Base-by-base conservation (phyloP, 164 flowering plant species). In the Vitis amurensis region DNA sequence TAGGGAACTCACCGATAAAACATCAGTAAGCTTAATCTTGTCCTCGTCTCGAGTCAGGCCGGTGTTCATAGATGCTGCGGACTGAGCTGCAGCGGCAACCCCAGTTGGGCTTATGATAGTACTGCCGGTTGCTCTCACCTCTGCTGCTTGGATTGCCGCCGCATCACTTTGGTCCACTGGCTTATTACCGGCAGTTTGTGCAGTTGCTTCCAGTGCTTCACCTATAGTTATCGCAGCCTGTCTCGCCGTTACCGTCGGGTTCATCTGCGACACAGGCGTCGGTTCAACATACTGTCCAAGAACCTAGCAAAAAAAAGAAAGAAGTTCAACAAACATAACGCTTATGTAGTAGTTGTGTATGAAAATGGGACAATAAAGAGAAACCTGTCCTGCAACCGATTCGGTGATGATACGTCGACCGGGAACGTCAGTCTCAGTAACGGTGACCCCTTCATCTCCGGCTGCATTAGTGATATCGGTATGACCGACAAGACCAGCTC, bases 121-220 rank as follows among this genome's bases (percentile, higher is more conserved):
- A 16, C 63, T 55, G 4, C 93, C 88, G 0, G 86, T 80, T 1
- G 88, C 91, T 71, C 87, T 74, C 4, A 76, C 76, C 73, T 86
- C 89, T 2, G 90, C 89, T 0, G 89, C 94, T 62, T 84, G 85
- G 19, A 87, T 84, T 4, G 89, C 89, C 0, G 91, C 84, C 0
- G 91, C 88, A 50, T 89, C 88, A 47, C 84, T 82, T 65, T 77
- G 73, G 15, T 80, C 85, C 9, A 89, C 79, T 2, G 87, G 79
- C 71, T 84, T 87, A 52, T 84, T 70, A 0, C 87, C 89, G 0
- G 80, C 81, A 8, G 86, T 72, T 9, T 68, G 60, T 1, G 81
- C 82, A 0, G 81, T 57, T 0, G 88, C 87, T 71, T 87, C 93
- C 1, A 89, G 80, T 9, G 91, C 91, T 69, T 89, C 88, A 1